Conservation (phyloP, 108 stramenopile species). For the Thalassiosira profunda region DNA sequence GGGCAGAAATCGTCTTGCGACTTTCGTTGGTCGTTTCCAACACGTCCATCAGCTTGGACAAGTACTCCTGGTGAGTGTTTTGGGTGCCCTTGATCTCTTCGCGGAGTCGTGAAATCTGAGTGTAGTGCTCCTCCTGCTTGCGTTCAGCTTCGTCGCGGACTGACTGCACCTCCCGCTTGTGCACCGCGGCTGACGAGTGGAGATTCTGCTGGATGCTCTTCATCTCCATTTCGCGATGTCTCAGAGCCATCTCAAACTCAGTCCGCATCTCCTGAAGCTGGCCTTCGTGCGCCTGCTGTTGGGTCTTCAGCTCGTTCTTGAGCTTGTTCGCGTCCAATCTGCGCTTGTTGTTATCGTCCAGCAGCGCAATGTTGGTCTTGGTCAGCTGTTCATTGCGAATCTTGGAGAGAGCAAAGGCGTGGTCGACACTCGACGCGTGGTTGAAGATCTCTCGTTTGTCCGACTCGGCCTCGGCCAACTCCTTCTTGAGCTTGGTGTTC, state of each 20-base stretch:
- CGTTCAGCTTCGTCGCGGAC: slow-evolving; percentile 36
- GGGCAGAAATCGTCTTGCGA: background rate
- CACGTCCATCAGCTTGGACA: slow-evolving; percentile 69
- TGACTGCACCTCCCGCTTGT: slow-evolving; percentile 26
- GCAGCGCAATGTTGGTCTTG: slow-evolving; percentile 35
- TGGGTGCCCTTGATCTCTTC: slow-evolving; percentile 64
- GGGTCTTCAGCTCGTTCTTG: slow-evolving; percentile 47
- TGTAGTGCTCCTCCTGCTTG: slow-evolving; percentile 49
- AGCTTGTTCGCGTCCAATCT: slow-evolving; percentile 38
- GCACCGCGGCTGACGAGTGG: background rate
- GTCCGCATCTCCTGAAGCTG: slow-evolving; percentile 44
- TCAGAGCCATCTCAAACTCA: slow-evolving; percentile 40
- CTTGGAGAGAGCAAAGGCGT: slow-evolving; percentile 44
- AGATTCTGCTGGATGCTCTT: slow-evolving; percentile 22
- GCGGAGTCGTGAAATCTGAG: slow-evolving; percentile 50
- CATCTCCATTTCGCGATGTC: slow-evolving; percentile 39
- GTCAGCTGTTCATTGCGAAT: slow-evolving; percentile 47
- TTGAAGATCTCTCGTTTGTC: slow-evolving; percentile 55
- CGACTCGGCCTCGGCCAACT: slow-evolving; percentile 42
- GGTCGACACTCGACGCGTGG: slow-evolving; percentile 35
- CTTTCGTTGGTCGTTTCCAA: slow-evolving; percentile 60
- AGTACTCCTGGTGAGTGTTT: slow-evolving; percentile 62
- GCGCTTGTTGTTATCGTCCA: slow-evolving; percentile 40
- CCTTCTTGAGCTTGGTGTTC: slow-evolving; percentile 48
- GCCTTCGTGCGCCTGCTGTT: slow-evolving; percentile 37